Base-by-base conservation (phyloP, 164 flowering plant species). In the Stephania japonica region DNA sequence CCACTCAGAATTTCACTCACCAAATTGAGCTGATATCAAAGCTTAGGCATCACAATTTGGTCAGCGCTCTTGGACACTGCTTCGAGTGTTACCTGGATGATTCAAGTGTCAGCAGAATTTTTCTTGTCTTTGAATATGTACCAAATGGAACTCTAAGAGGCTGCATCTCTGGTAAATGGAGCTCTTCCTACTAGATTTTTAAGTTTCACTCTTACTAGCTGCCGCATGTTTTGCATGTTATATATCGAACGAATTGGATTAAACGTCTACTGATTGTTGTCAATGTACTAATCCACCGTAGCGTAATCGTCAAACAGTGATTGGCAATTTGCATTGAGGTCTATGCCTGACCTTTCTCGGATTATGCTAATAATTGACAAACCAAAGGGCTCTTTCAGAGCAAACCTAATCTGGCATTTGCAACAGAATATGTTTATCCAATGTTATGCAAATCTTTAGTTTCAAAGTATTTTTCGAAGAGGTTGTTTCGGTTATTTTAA, bases 11-110 rank as follows among this genome's bases (percentile, higher is more conserved):
- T 79, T 89, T 89, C 44, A 86, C 81, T 85, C 87, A 83, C 70
- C 91, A 90, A 66, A 79, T 93, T 70, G 97, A 96, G 74, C 82
- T 92, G 69, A 85, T 92, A 64, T 87, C 95, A 18, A 93, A 92
- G 77, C 91, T 96, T 77, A 86, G 98, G 72, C 97, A 96, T 78
- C 86, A 83, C 41, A 89, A 96, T 83, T 86, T 96, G 83, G 99
- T 88, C 81, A 86, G 97, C 74, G 86, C 91, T 73, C 86, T 93
- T 67, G 99, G 99, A 70, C 97, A 96, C 85, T 93, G 97, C 87
- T 91, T 93, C 65, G 98, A 96, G 77, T 91, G 79, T 77, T 85
- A 90, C 85, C 85, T 90, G 79, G 98, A 96, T 72, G 99, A 93
- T 84, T 88, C 93, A 67, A 90, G 86, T 62, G 93, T 96, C 77